A percentile compares a stretch with the other conserved stretches of the same genome.
Evolutionary conservation across 345 rosid genomes (phyloP).

Genomic region (Xanthoceras sorbifolium): DNA sequence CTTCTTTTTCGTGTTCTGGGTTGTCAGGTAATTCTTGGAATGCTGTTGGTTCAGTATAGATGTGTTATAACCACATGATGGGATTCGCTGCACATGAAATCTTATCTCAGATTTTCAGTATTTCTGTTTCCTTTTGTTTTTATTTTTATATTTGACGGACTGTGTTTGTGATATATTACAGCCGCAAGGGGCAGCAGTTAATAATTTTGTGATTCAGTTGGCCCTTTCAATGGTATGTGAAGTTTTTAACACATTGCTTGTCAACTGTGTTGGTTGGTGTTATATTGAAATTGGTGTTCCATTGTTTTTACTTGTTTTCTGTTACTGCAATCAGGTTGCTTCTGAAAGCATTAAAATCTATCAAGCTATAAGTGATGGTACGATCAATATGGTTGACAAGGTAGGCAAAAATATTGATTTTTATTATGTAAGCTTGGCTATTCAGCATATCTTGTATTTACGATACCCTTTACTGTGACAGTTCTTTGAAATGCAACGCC

Average conservation of each 20-base stretch:
- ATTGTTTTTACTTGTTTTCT: neutral
- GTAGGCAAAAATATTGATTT: constrained; percentile 36
- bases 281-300: constrained; percentile 15
- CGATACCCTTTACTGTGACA: constrained; percentile 36
- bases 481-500: constrained; percentile 97
- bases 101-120: neutral
- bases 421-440: constrained; percentile 19
- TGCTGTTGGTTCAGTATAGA: neutral
- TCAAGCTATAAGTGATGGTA: constrained; percentile 87
- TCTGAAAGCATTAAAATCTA: constrained; percentile 85
- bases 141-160: neutral
- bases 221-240: constrained; percentile 85
- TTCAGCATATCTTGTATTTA: constrained; percentile 18
- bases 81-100: neutral
- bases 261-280: neutral
- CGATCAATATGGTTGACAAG: constrained; percentile 92
- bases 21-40: constrained; percentile 68
- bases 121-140: neutral
- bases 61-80: constrained; percentile 8
- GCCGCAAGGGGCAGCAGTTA: constrained; percentile 92
- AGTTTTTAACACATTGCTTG: constrained; percentile 18
- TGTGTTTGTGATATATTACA: constrained; percentile 42
- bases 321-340: constrained; percentile 62
- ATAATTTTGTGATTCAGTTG: constrained; percentile 77
- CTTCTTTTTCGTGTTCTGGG: constrained; percentile 92